Base-by-base conservation (phyloP, 208 protist species). In the Porcisia hertigi region DNA sequence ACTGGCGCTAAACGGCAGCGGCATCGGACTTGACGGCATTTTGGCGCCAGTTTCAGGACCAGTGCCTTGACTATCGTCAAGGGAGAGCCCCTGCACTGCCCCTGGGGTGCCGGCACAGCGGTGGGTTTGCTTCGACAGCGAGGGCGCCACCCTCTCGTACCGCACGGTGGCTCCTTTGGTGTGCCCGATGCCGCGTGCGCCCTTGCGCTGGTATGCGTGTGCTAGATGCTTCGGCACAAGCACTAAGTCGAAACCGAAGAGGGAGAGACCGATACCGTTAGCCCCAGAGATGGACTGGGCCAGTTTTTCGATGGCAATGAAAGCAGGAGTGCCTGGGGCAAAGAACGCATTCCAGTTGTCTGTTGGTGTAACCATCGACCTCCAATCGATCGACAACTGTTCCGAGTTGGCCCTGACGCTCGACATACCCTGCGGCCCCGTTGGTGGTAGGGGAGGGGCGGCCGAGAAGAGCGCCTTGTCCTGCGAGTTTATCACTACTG, bases 171-270 rank as follows among this genome's bases (percentile, higher is more conserved):
- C 47, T 23, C 76, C 75, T 49, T 76, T 57, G 14, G 74, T 67
- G 70, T 69, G 69, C 11, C 85, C 87, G 54, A 92, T 85, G 49
- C 82, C 83, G 25, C 70, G 71, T 7, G 76, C 60, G 39, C 64
- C 69, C 39, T 76, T 75, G 34, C 59, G 70, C 52, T 88, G 77
- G 65, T 85, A 80, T 1, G 57, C 36, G 76, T 83, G 75, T 39
- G 79, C 76, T 16, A 86, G 69, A 54, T 85, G 49, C 34, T 67
- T 60, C 20, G 92, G 92, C 34, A 95, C 64, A 36, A 97, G 75
- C 45, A 97, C 53, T n/a, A 97, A 72, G 71, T 97, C 93, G 69
- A 97, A 94, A 39, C 93, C 93, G 79, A 90, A 94, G 14, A 97
- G 80, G 25, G 82, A 82, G 25, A 97, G 83, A 2, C 80, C 71